A percentile compares a stretch with the other conserved stretches of the same genome.
phyloP scores from a whole-genome alignment of 1,284 basidiomycete genomes.

The Cystobasidium slooffiae region DNA sequence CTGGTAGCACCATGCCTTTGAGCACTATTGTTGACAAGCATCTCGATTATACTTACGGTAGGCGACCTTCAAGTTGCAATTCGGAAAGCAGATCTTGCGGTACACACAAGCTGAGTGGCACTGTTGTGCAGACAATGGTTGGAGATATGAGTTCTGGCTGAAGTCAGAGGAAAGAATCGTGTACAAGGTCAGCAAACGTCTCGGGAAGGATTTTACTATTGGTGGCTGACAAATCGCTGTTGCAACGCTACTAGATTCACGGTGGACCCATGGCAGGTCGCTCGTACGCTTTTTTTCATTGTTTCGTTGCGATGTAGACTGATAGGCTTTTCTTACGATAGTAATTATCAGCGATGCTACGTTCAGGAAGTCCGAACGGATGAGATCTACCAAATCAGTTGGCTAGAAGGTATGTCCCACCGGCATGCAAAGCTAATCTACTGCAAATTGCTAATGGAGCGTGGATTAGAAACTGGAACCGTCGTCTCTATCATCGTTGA shows the following conservation, averaged over 20 bases:
- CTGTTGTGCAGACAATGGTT: slow-evolving; percentile 44
- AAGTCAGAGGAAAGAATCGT: slow-evolving; percentile 15
- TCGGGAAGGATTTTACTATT: slow-evolving; percentile 28
- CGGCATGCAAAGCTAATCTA: background rate
- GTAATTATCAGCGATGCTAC: slow-evolving; percentile 54
- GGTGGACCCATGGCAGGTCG: slow-evolving; percentile 55
- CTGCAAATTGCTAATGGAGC: background rate
- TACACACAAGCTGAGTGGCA: background rate
- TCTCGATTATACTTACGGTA: slow-evolving; percentile 32
- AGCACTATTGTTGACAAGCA: slow-evolving; percentile 26
- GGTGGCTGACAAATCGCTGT: background rate
- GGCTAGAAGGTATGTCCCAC: slow-evolving; percentile 52
- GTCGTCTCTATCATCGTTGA: slow-evolving; percentile 55
- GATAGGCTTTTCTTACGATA: background rate
- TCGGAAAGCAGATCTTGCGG: background rate
- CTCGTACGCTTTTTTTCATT: background rate
- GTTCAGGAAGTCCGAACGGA: slow-evolving; percentile 53
- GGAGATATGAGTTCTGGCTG: slow-evolving; percentile 55
- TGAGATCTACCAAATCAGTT: slow-evolving; percentile 52
- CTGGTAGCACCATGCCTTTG: background rate
- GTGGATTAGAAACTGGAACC: slow-evolving; percentile 53
- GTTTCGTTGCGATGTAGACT: background rate
- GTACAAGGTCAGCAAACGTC: slow-evolving; percentile 20
- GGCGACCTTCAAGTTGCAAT: background rate
- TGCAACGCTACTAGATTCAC: slow-evolving; percentile 51